Evolutionary conservation across 768 basidiomycete genomes (phyloP), one percentile per base, ranked within the genome.

Genomic region (Mycena amicta): DNA sequence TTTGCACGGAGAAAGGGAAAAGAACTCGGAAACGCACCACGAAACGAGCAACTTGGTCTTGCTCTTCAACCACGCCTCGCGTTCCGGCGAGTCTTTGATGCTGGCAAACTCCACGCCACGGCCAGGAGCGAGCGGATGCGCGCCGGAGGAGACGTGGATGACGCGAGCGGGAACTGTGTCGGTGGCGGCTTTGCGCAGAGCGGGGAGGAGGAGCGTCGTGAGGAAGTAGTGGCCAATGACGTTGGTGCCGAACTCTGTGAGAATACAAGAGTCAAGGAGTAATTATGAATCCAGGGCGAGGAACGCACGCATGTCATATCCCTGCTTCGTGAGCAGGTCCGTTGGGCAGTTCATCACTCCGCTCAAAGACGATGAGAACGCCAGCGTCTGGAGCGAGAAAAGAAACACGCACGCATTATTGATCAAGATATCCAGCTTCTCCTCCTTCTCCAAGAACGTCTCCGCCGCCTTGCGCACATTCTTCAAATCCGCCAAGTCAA

Each of bases 331-430:
- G 13, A 67, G 51, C 45, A 59, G 53, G 4, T 68, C 63, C 3
- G 57, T 27, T 4, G 70, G 68, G 2, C 61, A 59, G 16, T 51
- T 53, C 68, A 68, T 70, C 1, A 71, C 65, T 15, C 65, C 70
- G 3, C 67, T 68, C 15, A 8, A 8, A 5, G 26, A 27, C 18
- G 11, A 2, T 22, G 18, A 40, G 13, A 6, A 40, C 43, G 27
- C 22, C 27, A 52, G 6, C 18, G 29, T 18, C 27, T 5, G 30
- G 8, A 37, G 22, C 29, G 31, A 37, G n/a, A 23, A 27, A 13
- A 23, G 8, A 15, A 40, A 39, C 12, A 60, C 62, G 49, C 27
- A 68, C 68, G 57, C 68, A 26, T 68, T 69, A 51, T 69, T 69
- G 40, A 66, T 68, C 39, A 68, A 45, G 8, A 67, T 49, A 39